These are phyloP conservation scores for Sarcodon sp. DNA, from an alignment of 768 basidiomycete species.

Conservation along the genomic window DNA sequence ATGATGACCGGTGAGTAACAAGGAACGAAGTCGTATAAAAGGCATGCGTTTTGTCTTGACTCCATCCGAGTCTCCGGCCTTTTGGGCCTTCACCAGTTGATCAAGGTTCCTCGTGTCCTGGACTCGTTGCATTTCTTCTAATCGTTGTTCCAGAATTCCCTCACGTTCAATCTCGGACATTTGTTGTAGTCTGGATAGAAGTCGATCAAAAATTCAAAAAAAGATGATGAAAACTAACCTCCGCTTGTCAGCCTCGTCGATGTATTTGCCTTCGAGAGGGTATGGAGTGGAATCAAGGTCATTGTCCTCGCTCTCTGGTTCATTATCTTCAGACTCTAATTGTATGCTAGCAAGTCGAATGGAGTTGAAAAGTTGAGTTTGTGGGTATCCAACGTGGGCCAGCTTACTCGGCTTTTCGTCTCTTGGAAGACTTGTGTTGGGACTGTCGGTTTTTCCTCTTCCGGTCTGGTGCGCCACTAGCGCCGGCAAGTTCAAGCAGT, in stretches of 20 bases:
- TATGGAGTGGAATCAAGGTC: slow-evolving; percentile 52
- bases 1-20: neutral
- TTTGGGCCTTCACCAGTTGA: slow-evolving; percentile 60
- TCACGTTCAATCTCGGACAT: slow-evolving; percentile 89
- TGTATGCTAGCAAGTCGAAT: neutral
- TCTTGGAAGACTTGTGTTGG: slow-evolving; percentile 37
- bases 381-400: neutral
- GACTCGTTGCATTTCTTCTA: slow-evolving; percentile 68
- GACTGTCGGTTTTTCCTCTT: slow-evolving; percentile 38
- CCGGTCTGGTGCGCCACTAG: slow-evolving; percentile 50
- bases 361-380: neutral
- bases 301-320: slow-evolving; percentile 52
- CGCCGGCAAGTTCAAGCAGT: slow-evolving; percentile 71
- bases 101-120: slow-evolving; percentile 61
- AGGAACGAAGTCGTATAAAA: slow-evolving; percentile 4
- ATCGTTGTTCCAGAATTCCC: slow-evolving; percentile 65
- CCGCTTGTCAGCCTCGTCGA: slow-evolving; percentile 72
- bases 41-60: slow-evolving; percentile 63
- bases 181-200: slow-evolving; percentile 44
- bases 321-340: slow-evolving; percentile 34
- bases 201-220: slow-evolving; percentile 2
- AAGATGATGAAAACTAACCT: slow-evolving; percentile 38
- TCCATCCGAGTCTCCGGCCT: slow-evolving; percentile 29
- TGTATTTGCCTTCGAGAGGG: slow-evolving; percentile 86
- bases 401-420: slow-evolving; percentile 64